Conservation (phyloP, 345 rosid species). For the Capsella bursapastoris region DNA sequence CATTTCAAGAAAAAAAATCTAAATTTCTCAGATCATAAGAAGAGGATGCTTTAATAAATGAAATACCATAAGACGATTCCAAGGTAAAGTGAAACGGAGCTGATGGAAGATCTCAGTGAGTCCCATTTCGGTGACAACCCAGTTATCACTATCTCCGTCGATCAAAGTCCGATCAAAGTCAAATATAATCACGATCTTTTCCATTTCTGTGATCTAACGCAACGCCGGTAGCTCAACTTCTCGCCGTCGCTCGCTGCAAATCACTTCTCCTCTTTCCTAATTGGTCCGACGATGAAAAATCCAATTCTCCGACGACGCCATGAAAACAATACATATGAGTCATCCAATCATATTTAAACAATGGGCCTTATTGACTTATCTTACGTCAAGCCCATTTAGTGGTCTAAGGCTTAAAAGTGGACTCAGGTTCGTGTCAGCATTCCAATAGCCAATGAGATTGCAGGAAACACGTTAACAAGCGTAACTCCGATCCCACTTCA, state of each 20-base stretch:
- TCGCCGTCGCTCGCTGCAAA: slow-evolving; percentile 15
- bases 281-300: background rate
- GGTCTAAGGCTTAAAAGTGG: slow-evolving; percentile 10
- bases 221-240: slow-evolving; percentile 29
- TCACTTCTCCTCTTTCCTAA: background rate
- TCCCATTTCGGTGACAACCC: slow-evolving; percentile 86
- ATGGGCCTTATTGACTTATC: slow-evolving; percentile 19
- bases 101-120: slow-evolving; percentile 67
- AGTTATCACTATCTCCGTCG: slow-evolving; percentile 77
- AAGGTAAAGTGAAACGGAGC: slow-evolving; percentile 68
- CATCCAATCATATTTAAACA: background rate
- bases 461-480: slow-evolving; percentile 53
- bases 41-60: background rate
- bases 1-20: background rate
- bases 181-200: slow-evolving; percentile 59
- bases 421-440: slow-evolving; percentile 17
- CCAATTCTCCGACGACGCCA: background rate
- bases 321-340: background rate
- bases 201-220: slow-evolving; percentile 37
- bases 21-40: background rate
- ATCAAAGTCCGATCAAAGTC: slow-evolving; percentile 92
- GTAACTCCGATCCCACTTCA: slow-evolving; percentile 27
- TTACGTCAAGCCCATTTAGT: slow-evolving; percentile 14
- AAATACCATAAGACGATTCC: slow-evolving; percentile 86
- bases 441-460: slow-evolving; percentile 54